Evolutionary conservation across 352 stramenopile genomes (phyloP), one percentile per base, ranked within the genome.

Genomic region (Phytophthora capsici): DNA sequence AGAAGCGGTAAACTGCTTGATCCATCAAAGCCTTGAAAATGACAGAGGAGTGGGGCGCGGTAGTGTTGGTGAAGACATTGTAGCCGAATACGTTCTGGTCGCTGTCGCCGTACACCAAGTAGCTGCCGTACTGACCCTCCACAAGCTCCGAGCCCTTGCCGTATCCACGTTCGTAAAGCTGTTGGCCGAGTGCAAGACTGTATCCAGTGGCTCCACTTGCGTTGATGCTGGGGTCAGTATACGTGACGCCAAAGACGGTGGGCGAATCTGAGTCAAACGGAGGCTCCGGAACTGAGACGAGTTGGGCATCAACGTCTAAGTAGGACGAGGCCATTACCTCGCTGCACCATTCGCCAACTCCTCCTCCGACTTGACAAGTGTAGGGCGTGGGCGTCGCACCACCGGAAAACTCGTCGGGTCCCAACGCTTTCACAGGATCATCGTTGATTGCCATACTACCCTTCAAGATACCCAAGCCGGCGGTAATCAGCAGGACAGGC

Each of bases 21-120:
- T 90, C 78, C 55, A 84, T 66, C 16, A 82, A 49, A 4, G 78
- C 65, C 50, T 86, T 86, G 69, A 86, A 89, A 30, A 88, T 82
- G 4, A 54, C 55, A 0, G 73, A 59, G 5, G 66, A 64, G 41
- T 89, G 80, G 1, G 66, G 63, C 6, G 73, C 48, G 2, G 78
- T 76, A 6, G 80, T 85, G 69, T 90, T 90, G 7, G 77, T 57
- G 22, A 86, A 70, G 20, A 88, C 17, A 23, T 82, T 84, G 69
- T 90, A 90, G 32, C 77, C 69, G 10, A 89, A 20, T 17, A 83
- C 34, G 22, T 80, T 78, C n/a, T 63, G 56, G 1, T 64, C 53
- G 17, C 51, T 63, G 30, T 75, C 65, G 16, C 69, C 66, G 38
- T 83, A 69, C 2, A 89, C 55, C 49, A 86, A 45, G 32, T 78